phyloP scores from a whole-genome alignment of 768 basidiomycete genomes.

The Sarcodon sp. region DNA sequence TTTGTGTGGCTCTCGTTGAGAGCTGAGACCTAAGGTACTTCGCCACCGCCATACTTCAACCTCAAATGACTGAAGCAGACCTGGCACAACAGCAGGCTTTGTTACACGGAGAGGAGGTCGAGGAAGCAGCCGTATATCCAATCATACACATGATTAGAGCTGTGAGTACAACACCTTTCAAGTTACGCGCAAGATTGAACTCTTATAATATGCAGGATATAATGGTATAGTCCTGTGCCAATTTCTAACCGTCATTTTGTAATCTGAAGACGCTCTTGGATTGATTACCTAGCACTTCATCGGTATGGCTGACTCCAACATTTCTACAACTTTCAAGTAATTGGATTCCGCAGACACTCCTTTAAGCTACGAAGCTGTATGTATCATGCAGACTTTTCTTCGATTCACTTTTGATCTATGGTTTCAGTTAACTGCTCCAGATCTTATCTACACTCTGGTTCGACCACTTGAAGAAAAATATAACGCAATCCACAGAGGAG shows the following conservation, averaged over 20 bases:
- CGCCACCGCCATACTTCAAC: not conserved
- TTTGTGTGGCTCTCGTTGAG: not conserved
- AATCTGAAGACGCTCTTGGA: constrained; percentile 3
- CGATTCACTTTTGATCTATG: not conserved
- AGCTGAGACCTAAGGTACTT: not conserved
- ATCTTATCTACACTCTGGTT: constrained; percentile 83
- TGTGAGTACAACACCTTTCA: constrained; percentile 23
- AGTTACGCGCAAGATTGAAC: constrained; percentile 9
- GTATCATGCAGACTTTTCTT: constrained; percentile 13
- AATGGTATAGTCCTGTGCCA: constrained; percentile 25
- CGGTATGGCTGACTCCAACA: constrained; percentile 22
- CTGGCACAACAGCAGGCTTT: constrained; percentile 23
- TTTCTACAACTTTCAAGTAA: constrained; percentile 1
- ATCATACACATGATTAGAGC: constrained; percentile 67
- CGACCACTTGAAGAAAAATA: constrained; percentile 87
- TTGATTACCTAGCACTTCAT: constrained; percentile 43
- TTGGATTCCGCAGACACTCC: constrained; percentile 55
- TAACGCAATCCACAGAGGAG: constrained; percentile 47
- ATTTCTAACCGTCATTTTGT: not conserved
- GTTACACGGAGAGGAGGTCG: constrained; percentile 38
- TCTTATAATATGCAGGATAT: constrained; percentile 35
- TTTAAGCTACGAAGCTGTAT: constrained; percentile 65
- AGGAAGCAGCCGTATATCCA: constrained; percentile 59
- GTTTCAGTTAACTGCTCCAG: constrained; percentile 63
- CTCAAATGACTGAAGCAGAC: not conserved